A percentile compares a stretch with the other conserved stretches of the same genome.
These are phyloP conservation scores for Fusarium sp. DNA, from an alignment of 2,329 filamentous ascomycete species.

Conservation along the genomic window DNA sequence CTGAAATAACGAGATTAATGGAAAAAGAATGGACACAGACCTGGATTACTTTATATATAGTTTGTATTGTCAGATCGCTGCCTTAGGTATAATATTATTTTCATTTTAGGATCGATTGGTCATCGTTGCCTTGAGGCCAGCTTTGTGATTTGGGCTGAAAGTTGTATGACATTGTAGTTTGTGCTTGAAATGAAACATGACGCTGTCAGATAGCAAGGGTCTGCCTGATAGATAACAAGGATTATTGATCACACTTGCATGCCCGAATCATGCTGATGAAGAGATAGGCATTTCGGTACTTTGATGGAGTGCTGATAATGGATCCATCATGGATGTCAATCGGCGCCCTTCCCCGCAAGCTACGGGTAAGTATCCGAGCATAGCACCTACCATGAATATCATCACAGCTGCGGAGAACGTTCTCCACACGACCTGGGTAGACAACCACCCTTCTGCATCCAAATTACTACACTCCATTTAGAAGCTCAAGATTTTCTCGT, in stretches of 20 bases:
- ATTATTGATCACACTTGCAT: not conserved
- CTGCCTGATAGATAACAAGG: not conserved
- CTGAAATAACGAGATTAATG: not conserved
- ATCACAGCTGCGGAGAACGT: not conserved
- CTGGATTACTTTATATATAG: not conserved
- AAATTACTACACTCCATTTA: not conserved
- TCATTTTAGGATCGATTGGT: not conserved
- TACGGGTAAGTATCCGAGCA: not conserved
- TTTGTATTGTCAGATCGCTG: not conserved
- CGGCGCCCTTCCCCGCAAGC: not conserved
- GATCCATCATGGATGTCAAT: not conserved
- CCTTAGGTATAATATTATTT: not conserved
- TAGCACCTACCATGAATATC: not conserved
- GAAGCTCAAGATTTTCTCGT: fast-evolving
- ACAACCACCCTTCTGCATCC: not conserved
- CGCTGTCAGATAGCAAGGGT: not conserved
- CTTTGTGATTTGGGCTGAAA: not conserved
- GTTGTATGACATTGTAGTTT: not conserved
- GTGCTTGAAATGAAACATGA: not conserved
- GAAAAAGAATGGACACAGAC: not conserved
- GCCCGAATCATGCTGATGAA: not conserved
- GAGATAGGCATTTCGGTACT: not conserved
- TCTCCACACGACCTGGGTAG: not conserved
- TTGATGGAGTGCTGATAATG: not conserved
- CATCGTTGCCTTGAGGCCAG: not conserved